Conservation (phyloP, 2,329 filamentous ascomycete species). For the Esteya vermicola region DNA sequence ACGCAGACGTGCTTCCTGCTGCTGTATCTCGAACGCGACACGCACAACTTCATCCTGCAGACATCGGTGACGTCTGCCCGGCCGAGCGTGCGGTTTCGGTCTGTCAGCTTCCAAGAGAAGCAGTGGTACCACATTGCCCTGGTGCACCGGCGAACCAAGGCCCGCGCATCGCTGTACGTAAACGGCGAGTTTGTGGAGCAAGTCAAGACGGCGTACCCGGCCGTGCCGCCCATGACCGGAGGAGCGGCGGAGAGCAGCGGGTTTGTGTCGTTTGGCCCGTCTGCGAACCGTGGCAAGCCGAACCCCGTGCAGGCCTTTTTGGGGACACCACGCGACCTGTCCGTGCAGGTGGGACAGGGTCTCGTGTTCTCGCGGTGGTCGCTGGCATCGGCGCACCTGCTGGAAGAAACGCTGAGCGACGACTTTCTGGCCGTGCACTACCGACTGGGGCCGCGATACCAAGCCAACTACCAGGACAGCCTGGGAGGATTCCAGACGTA, state of each 20-base stretch:
- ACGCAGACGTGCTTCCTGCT: constrained; percentile 89
- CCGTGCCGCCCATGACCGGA: constrained; percentile 41
- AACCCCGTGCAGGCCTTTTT: constrained; percentile 80
- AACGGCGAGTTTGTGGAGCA: constrained; percentile 92
- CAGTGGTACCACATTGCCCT: constrained; percentile 90
- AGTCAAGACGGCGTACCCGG: constrained; percentile 76
- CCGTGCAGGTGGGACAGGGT: constrained; percentile 58
- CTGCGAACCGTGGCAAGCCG: constrained; percentile 27
- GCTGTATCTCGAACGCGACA: constrained; percentile 87
- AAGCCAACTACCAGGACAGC: constrained; percentile 93
- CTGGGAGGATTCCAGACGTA: constrained; percentile 95
- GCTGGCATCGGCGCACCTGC: constrained; percentile 75
- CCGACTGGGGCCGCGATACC: constrained; percentile 78
- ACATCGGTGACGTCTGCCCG: constrained; percentile 77
- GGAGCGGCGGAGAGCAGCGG: constrained; percentile 45
- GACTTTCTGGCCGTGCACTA: constrained; percentile 85
- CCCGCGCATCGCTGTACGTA: constrained; percentile 77
- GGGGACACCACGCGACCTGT: constrained; percentile 81
- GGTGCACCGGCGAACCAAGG: constrained; percentile 67
- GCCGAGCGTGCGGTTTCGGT: constrained; percentile 89
- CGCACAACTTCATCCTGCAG: constrained; percentile 86
- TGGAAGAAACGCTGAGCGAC: constrained; percentile 77
- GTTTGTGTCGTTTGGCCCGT: constrained; percentile 54
- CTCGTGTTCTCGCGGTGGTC: constrained; percentile 73
- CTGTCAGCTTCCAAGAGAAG: constrained; percentile 57